Evolutionary conservation across 306 rosid species (phyloP).

Genomic region (Quercus bicolor): DNA sequence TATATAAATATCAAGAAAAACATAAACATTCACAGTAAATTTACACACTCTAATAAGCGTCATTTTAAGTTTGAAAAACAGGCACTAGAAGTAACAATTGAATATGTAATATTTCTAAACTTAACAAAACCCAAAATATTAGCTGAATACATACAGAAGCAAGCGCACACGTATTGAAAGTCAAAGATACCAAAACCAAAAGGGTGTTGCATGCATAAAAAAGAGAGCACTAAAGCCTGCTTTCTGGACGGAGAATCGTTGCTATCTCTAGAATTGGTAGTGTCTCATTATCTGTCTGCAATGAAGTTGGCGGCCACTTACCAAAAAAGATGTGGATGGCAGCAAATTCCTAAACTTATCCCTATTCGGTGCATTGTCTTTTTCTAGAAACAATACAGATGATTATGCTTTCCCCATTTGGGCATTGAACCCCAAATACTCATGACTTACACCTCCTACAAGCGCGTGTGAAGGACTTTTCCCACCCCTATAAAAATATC

Average conservation of each 20-base stretch:
- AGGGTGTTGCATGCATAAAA: background rate
- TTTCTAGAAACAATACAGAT: background rate
- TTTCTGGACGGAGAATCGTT: background rate
- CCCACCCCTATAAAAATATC: too few relatives aligned
- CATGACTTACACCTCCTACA: background rate
- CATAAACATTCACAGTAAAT: too few relatives aligned
- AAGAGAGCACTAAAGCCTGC: background rate
- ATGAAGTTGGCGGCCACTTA: background rate
- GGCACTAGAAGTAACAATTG: too few relatives aligned
- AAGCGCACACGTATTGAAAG: too few relatives aligned
- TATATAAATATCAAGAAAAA: too few relatives aligned
- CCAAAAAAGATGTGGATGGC: background rate
- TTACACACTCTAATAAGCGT: too few relatives aligned
- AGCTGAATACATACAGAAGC: too few relatives aligned
- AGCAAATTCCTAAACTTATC: constrained; percentile 31
- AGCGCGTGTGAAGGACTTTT: background rate
- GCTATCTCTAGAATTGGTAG: constrained; percentile 12
- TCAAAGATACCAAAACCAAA: background rate
- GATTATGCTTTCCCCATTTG: constrained; percentile 30
- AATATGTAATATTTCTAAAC: too few relatives aligned
- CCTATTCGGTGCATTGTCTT: constrained; percentile 26
- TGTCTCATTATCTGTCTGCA: constrained; percentile 8
- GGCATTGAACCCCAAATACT: background rate
- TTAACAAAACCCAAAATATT: too few relatives aligned
- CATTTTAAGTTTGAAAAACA: too few relatives aligned